Base-by-base conservation (phyloP, 2,329 filamentous ascomycete genomes). In the Whalleya microplaca region DNA sequence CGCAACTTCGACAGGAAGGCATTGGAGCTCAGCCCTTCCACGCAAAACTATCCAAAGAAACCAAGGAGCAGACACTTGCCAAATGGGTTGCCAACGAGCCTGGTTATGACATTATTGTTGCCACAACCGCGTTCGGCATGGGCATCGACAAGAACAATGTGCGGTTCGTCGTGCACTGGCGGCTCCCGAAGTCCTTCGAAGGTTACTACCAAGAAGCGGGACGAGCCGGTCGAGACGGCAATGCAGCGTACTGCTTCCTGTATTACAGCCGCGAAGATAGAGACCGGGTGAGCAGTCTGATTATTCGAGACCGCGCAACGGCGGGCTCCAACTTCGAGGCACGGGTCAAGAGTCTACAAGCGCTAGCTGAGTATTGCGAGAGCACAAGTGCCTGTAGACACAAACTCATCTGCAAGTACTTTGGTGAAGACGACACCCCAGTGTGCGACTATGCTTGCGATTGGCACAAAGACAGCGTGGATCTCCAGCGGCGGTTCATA, bases 61-160 rank as follows among this genome's bases (percentile, higher is more conserved):
- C 84, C 54, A 92, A 92, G 68, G 87, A 90, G 63, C 84, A 89
- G 56, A 89, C 89, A 1, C 79, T 93, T 3, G 74, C 81, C 16
- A 82, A 83, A 18, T 94, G 90, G 90, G 86, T 92, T 45, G 80
- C 82, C 52, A 90, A 91, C 70, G 83, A 85, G 51, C 80, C 83
- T 21, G 89, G 89, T 1, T 96, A 95, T 75, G 92, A 95, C 71
- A 86, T 98, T 47, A 94, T 98, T 58, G 92, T 97, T 23, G 94
- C 94, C 1, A 98, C 94, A 0, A 98, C 92, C 1, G 94, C 94
- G 0, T 98, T 98, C 68, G 94, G 94, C 2, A 98, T 98, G 94
- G 94, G 94, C 21, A 97, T 98, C 62, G 93, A 98, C 73, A 97
- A 97, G 73, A 87, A 95, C 50, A 89, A 96, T 65, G 94, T 98